Evolutionary conservation across 805 yeast species (phyloP).

Genomic region (Candida caryicola): DNA sequence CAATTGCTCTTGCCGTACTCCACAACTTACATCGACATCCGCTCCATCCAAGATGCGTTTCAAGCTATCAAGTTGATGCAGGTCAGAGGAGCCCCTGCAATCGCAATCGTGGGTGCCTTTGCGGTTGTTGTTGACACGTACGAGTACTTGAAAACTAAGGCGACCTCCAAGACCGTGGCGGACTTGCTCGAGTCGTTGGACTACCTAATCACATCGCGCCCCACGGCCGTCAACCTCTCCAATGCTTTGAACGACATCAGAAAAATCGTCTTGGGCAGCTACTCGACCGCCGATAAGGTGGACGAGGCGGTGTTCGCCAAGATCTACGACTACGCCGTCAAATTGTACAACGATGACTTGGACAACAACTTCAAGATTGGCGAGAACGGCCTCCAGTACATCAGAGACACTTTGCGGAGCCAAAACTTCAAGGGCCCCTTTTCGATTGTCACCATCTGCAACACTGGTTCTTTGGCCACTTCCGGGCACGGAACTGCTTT

Average conservation of each 20-base stretch:
- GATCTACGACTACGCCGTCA: slow-evolving; percentile 46
- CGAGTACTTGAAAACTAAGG: slow-evolving; percentile 21
- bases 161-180: slow-evolving; percentile 22
- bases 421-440: slow-evolving; percentile 62
- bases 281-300: slow-evolving; percentile 19
- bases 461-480: slow-evolving; percentile 95
- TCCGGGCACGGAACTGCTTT: slow-evolving; percentile 97
- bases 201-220: slow-evolving; percentile 73
- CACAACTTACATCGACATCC: slow-evolving; percentile 62
- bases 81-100: slow-evolving; percentile 98
- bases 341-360: slow-evolving; percentile 71
- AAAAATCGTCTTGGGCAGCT: slow-evolving; percentile 19
- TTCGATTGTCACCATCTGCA: slow-evolving; percentile 87
- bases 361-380: slow-evolving; percentile 79
- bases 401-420: slow-evolving; percentile 41
- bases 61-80: slow-evolving; percentile 86
- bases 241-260: slow-evolving; percentile 64
- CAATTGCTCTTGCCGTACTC: slow-evolving; percentile 82
- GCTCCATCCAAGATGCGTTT: slow-evolving; percentile 70
- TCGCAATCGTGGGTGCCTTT: slow-evolving; percentile 90
- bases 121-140: slow-evolving; percentile 73
- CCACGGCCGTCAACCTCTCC: slow-evolving; percentile 91
- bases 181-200: slow-evolving; percentile 51
- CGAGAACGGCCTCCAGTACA: slow-evolving; percentile 72
- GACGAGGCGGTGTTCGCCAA: slow-evolving; percentile 22